Conservation (phyloP, 108 stramenopile genomes). For the Pseudonitzschia delicatissima region DNA sequence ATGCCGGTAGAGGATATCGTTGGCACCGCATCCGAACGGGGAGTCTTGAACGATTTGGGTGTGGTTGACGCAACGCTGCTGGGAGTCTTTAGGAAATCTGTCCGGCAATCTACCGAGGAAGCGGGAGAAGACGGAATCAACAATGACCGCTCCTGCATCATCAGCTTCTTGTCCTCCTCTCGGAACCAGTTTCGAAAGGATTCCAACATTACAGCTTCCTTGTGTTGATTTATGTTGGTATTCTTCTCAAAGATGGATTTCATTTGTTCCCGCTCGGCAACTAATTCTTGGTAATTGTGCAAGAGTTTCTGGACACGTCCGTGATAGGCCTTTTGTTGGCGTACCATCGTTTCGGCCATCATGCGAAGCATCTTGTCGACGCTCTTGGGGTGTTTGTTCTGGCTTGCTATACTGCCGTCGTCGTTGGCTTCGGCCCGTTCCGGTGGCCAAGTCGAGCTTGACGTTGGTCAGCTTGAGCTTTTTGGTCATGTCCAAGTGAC, state of each 20-base stretch:
- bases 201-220: slow-evolving; percentile 12
- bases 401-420: slow-evolving; percentile 17
- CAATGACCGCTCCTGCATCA: slow-evolving; percentile 5
- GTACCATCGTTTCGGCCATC: slow-evolving; percentile 22
- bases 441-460: background rate
- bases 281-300: slow-evolving; percentile 15
- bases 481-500: slow-evolving; percentile 12
- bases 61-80: too few relatives aligned
- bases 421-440: slow-evolving; percentile 3
- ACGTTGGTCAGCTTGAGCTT: slow-evolving; percentile 11
- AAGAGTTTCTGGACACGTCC: slow-evolving; percentile 15
- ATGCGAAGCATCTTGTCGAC: slow-evolving; percentile 11
- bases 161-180: slow-evolving; percentile 15
- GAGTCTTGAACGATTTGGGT: too few relatives aligned
- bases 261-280: slow-evolving; percentile 26
- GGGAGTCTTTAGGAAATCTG: background rate
- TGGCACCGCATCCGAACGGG: background rate
- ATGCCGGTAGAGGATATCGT: background rate
- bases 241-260: slow-evolving; percentile 12
- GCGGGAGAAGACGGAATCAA: background rate
- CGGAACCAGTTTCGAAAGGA: slow-evolving; percentile 17
- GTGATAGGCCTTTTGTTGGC: slow-evolving; percentile 28
- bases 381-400: slow-evolving; percentile 9
- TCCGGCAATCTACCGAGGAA: background rate
- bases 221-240: background rate